A percentile compares a stretch with the other conserved stretches of the same genome.
Evolutionary conservation across 129 eudicot genomes (phyloP).

Genomic region (Tanacetum coccineum): DNA sequence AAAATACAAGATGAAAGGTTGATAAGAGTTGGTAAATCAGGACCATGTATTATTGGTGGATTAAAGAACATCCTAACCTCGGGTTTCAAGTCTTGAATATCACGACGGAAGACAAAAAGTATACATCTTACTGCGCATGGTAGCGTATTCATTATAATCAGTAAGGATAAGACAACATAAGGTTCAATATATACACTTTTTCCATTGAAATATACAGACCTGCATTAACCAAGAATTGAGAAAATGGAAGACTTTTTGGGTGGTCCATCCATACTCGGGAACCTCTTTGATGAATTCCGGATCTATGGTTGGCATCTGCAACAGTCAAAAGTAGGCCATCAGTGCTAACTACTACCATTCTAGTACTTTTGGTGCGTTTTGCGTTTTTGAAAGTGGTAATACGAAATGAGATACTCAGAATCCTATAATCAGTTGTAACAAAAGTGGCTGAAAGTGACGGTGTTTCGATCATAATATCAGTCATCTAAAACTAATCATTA

Average conservation of each 20-base stretch:
- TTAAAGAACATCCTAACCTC: conserved; percentile 41
- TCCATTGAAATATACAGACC: conserved; percentile 36
- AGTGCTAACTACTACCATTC: too few relatives aligned
- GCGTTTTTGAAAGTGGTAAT: too few relatives aligned
- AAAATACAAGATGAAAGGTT: not conserved
- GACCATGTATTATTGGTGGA: not conserved
- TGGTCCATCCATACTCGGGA: conserved; percentile 97
- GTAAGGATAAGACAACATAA: not conserved
- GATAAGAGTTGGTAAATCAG: not conserved
- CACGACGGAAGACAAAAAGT: conserved; percentile 72
- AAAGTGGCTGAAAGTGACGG: too few relatives aligned
- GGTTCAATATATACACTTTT: not conserved
- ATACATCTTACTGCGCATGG: conserved; percentile 56
- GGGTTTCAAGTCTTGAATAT: conserved; percentile 54
- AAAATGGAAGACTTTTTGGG: conserved; percentile 94
- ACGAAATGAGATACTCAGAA: not conserved
- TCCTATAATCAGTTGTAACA: not conserved
- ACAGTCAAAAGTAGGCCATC: conserved; percentile 4
- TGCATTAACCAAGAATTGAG: conserved; percentile 86
- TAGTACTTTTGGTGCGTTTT: too few relatives aligned
- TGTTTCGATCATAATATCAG: too few relatives aligned
- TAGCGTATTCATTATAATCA: conserved; percentile 7
- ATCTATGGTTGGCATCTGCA: conserved; percentile 77
- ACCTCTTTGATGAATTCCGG: conserved; percentile 82
- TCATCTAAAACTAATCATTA: too few relatives aligned